phyloP scores from a whole-genome alignment of 2,329 filamentous ascomycete genomes.

The Fusarium goolgardi region DNA sequence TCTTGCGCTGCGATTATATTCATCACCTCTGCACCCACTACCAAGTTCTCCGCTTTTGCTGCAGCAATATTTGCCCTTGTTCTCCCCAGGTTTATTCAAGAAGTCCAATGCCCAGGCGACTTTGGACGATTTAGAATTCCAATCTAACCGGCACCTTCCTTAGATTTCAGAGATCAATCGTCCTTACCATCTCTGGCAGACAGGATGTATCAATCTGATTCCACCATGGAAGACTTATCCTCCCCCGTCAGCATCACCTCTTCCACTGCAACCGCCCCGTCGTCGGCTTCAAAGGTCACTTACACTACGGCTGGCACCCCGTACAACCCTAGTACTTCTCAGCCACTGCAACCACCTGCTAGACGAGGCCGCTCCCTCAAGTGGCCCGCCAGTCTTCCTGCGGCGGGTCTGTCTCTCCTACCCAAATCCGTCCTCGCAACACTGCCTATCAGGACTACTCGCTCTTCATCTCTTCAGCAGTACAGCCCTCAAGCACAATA shows the following conservation, averaged over 20 bases:
- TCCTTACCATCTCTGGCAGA: slow-evolving; percentile 33
- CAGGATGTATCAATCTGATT: slow-evolving; percentile 36
- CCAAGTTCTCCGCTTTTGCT: slow-evolving; percentile 21
- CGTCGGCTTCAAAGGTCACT: slow-evolving; percentile 50
- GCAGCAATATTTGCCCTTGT: slow-evolving; percentile 11
- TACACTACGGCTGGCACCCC: slow-evolving; percentile 69
- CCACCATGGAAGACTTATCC: slow-evolving; percentile 50
- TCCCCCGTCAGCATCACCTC: slow-evolving; percentile 43
- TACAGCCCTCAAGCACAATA: slow-evolving; percentile 67
- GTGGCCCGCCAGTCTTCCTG: slow-evolving; percentile 49
- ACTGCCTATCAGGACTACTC: slow-evolving; percentile 50
- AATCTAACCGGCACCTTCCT: slow-evolving; percentile 50
- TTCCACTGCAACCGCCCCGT: slow-evolving; percentile 39
- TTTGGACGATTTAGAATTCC: slow-evolving; percentile 28
- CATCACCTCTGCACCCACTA: slow-evolving; percentile 6
- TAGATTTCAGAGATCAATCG: slow-evolving; percentile 36
- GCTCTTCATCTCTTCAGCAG: slow-evolving; percentile 48
- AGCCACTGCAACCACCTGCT: slow-evolving; percentile 63
- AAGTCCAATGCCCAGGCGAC: slow-evolving; percentile 15
- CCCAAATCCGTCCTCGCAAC: slow-evolving; percentile 53
- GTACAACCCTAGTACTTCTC: slow-evolving; percentile 61
- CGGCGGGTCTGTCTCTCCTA: slow-evolving; percentile 52
- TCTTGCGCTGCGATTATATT: slow-evolving; percentile 12
- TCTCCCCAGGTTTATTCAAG: slow-evolving; percentile 7
- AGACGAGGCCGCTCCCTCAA: slow-evolving; percentile 62